Evolutionary conservation across 176 grass and related monocot genomes (phyloP), one percentile per base, ranked within the genome.

Genomic region (Zea luxurians): DNA sequence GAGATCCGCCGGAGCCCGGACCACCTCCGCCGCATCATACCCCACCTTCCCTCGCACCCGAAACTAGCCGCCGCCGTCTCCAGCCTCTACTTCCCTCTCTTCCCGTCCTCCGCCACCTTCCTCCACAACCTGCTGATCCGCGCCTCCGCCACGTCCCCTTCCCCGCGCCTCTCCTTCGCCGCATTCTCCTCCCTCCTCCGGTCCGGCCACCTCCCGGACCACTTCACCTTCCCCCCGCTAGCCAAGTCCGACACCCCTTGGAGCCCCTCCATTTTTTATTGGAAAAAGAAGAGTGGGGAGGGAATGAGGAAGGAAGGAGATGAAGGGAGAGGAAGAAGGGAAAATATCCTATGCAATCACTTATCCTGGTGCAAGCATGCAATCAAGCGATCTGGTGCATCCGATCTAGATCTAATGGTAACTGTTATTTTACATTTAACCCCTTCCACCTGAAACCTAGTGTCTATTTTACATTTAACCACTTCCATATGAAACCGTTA

Each of bases 41-140:
- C 90, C 4, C 81, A 92, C 49, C 83, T 96, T 13, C 42, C 81
- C 3, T 71, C 77, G 41, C 87, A 88, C 64, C 87, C 89, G 6
- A 66, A 81, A 74, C 61, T 92, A 53, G 83, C 81, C 10, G 78
- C 80, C 27, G 16, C 78, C 8, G 75, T 92, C 70, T 87, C 74
- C 48, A 70, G 36, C 55, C 38, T 85, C 41, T 90, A 90, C 68
- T 96, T 96, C 78, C 89, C 82, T 43, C 82, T 71, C 66, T 89
- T 87, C 74, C 89, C 89, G 13, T 80, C 84, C 81, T 92, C 81
- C 27, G 7, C 81, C 67, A 87, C 78, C 47, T 92, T 92, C 87
- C 80, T 96, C 76, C 74, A 89, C 70, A 92, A 92, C 87, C 70
- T 91, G 58, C 80, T 96, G 71, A 89, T 96, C 76, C 84, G 71